Base-by-base conservation (phyloP, 352 stramenopile genomes). In the Globisporangium megalacanthum region DNA sequence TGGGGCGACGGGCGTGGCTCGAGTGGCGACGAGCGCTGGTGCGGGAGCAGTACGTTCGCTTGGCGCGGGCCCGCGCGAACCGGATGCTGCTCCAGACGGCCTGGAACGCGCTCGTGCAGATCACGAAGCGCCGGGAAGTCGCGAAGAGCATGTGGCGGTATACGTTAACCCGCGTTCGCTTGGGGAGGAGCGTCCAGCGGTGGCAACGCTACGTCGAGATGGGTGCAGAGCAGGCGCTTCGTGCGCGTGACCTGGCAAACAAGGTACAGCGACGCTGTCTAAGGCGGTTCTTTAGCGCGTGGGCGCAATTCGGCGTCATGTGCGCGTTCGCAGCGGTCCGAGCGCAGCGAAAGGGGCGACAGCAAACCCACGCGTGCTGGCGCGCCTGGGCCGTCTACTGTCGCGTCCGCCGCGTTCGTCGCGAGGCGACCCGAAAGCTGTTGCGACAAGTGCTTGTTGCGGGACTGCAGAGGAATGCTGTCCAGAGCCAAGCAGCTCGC, bases 71-170 rank as follows among this genome's bases (percentile, higher is more conserved):
- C 19, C 39, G 45, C 20, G 17, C 11, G 14, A 44, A n/a, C 42
- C n/a, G 29, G 11, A 37, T 29, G 45, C 6, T 52, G 35, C 2
- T 62, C 17, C 46, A 39, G 47, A 41, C 25, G 9, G 17, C 6
- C 7, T 69, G 50, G 49, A 44, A 65, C n/a, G 45, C 22, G 9
- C 42, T 64, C 13, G 41, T 57, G 22, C 62, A 69, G 19, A 13
- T 69, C 5, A 66, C 59, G 15, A 69, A 69, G 45, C 62, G 62
- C 9, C 44, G 59, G 36, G 49, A 63, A 15, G 62, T 69, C 14
- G 58, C 62, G 4, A 31, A 50, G n/a, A 61, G 51, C 19, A 62
- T 69, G 52, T 66, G 58, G 62, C 52, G 47, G 37, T 69, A 66
- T 44, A 47, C 58, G 31, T 50, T 52, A 31, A 10, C 39, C n/a